Conservation (phyloP, 306 rosid species). For the Ziziphus jujuba region DNA sequence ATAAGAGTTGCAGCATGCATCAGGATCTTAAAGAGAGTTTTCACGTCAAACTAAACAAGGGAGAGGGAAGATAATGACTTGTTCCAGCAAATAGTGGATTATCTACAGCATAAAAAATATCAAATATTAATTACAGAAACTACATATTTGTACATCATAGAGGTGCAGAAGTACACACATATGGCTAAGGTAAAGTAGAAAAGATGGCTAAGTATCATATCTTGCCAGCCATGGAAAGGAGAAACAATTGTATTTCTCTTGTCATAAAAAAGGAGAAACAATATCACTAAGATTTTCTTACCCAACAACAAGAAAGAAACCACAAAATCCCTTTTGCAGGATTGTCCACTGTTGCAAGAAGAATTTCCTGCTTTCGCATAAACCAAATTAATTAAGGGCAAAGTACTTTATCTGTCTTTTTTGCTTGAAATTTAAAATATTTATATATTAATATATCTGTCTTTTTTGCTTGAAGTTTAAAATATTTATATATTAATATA, state of each 20-base stretch:
- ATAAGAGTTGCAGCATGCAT: constrained; percentile 29
- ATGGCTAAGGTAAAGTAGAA: background rate
- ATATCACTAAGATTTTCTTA: too few relatives aligned
- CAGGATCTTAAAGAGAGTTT: constrained; percentile 5
- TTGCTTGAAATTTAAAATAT: too few relatives aligned
- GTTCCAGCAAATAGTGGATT: background rate
- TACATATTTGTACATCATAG: too few relatives aligned
- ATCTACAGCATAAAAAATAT: background rate
- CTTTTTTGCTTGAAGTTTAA: too few relatives aligned
- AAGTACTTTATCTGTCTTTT: too few relatives aligned
- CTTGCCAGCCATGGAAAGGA: background rate
- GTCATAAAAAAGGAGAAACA: background rate
- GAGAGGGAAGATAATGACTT: background rate
- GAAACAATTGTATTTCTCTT: background rate
- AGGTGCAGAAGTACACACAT: background rate
- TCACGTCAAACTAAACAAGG: constrained; percentile 4
- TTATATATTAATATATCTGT: too few relatives aligned
- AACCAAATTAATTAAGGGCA: too few relatives aligned
- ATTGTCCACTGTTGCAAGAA: too few relatives aligned
- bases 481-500: too few relatives aligned
- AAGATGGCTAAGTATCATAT: background rate
- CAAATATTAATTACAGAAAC: background rate
- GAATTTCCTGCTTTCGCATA: too few relatives aligned
- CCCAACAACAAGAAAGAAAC: background rate
- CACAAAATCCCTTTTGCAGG: background rate